Evolutionary conservation across 768 basidiomycete species (phyloP), one percentile per base, ranked within the genome.

Genomic region (Paxillus involutus): DNA sequence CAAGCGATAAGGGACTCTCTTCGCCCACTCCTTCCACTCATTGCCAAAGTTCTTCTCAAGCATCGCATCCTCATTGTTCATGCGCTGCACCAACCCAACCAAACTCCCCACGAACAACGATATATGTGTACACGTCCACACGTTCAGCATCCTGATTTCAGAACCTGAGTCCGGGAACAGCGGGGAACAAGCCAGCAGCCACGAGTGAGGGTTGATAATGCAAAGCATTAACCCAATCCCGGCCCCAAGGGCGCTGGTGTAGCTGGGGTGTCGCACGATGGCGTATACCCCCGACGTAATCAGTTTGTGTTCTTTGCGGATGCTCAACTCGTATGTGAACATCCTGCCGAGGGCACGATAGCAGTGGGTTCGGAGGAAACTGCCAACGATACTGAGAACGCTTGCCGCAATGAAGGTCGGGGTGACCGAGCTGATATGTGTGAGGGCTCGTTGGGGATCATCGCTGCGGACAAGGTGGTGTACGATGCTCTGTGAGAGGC

Each of bases 31-130:
- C 4, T 54, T 60, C 70, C 70, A 71, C 21, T 26, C 59, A 17
- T 61, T 58, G 1, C 70, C 66, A 58, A 71, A 68, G 19, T 51
- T 17, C 17, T 49, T 35, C n/a, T 66, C 61, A 11, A 71, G 51
- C 66, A 67, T 71, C 35, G 42, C 41, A n/a, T 71, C 68, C 45
- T 71, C 69, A 39, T 40, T 62, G 35, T 53, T 26, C 47, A 71
- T 65, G 37, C 73, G 65, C 51, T 29, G 14, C 21, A 6, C 8
- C 1, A 52, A 0, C 24, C 4, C 10, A 7, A 24, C 8, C 12
- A 1, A 33, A 6, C 46, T 0, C 6, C 24, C 0, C 0, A 30
- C 42, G n/a, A 42, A 9, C 19, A 0, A 0, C 19, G n/a, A 29
- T 29, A 19, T 21, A 41, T 55, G 51, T 30, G 21, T 11, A 10